These are phyloP conservation scores for Hemileia vastatrix DNA, from an alignment of 1,284 basidiomycete species.

Conservation along the genomic window DNA sequence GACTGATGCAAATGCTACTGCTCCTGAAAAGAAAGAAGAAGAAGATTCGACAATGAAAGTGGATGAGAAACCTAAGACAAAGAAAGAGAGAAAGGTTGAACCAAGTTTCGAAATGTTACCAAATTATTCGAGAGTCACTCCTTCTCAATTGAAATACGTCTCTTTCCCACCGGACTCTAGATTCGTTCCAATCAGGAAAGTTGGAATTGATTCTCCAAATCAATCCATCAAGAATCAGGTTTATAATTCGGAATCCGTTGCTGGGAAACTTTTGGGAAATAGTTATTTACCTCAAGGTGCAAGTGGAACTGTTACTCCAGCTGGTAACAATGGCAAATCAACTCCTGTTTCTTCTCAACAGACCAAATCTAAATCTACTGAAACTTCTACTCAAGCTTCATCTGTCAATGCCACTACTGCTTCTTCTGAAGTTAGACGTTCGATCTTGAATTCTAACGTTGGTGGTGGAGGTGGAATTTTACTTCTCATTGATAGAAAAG, in stretches of 20 bases:
- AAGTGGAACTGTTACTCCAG: conserved; percentile 33
- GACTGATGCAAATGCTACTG: conserved; percentile 20
- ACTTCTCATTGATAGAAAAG: conserved; percentile 35
- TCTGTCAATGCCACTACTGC: background rate
- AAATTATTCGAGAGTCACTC: conserved; percentile 41
- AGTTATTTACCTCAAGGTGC: conserved; percentile 31
- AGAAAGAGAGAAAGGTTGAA: conserved; percentile 35
- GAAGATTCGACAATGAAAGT: conserved; percentile 26
- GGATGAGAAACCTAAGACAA: conserved; percentile 30
- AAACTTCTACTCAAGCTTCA: background rate
- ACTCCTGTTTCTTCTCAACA: conserved; percentile 22
- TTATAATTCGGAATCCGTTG: conserved; percentile 33
- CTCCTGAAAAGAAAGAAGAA: conserved; percentile 2
- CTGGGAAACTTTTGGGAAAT: conserved; percentile 32
- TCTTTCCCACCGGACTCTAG: conserved; percentile 34
- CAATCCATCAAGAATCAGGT: conserved; percentile 30
- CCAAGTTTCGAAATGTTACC: conserved; percentile 32
- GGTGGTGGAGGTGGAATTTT: conserved; percentile 39
- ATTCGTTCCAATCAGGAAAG: conserved; percentile 33
- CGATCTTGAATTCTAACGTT: conserved; percentile 32
- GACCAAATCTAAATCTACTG: background rate
- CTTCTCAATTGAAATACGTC: conserved; percentile 41
- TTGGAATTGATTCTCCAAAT: conserved; percentile 22
- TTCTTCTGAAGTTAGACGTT: conserved; percentile 28
- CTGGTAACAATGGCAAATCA: conserved; percentile 9